phyloP scores from a whole-genome alignment of 2,329 filamentous ascomycete species.

The Cytospora chrysosperma region DNA sequence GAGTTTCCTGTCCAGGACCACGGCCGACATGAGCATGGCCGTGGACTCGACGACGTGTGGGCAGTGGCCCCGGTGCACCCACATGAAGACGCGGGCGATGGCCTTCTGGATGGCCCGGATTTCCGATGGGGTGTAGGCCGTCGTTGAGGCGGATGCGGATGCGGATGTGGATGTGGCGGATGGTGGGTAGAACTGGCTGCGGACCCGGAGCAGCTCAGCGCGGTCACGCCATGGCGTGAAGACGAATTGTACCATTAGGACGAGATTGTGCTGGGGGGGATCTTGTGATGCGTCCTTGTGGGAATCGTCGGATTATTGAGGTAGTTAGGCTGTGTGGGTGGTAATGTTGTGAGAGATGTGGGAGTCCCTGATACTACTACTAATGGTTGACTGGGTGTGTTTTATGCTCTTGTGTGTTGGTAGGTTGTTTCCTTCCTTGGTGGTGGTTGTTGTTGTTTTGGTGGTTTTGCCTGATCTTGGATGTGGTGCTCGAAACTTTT shows the following conservation, averaged over 20 bases:
- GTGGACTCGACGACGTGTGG: constrained; percentile 80
- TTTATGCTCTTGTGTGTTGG: too few species aligned
- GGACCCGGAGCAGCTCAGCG: constrained; percentile 63
- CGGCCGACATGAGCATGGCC: constrained; percentile 67
- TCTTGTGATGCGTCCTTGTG: too few species aligned
- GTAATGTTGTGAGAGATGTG: background rate
- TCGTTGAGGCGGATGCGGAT: constrained; percentile 5
- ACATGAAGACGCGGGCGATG: constrained; percentile 61
- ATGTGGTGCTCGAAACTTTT: background rate
- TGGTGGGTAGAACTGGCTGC: constrained; percentile 61
- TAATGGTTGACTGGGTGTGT: too few species aligned
- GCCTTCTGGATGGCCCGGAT: constrained; percentile 37
- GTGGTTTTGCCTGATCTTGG: background rate
- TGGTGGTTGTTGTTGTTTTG: background rate
- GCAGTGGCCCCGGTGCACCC: constrained; percentile 72
- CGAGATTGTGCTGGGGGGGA: background rate
- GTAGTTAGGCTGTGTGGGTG: too few species aligned
- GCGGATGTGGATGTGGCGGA: too few species aligned
- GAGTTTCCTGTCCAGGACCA: constrained; percentile 59
- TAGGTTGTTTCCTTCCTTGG: background rate
- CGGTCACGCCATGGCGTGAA: constrained; percentile 72
- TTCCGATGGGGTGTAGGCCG: constrained; percentile 11
- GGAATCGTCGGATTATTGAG: too few species aligned
- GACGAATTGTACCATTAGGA: constrained; percentile 62
- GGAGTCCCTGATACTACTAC: background rate